phyloP scores from a whole-genome alignment of 2,329 filamentous ascomycete genomes.

The Gaeumannomyces tritici region DNA sequence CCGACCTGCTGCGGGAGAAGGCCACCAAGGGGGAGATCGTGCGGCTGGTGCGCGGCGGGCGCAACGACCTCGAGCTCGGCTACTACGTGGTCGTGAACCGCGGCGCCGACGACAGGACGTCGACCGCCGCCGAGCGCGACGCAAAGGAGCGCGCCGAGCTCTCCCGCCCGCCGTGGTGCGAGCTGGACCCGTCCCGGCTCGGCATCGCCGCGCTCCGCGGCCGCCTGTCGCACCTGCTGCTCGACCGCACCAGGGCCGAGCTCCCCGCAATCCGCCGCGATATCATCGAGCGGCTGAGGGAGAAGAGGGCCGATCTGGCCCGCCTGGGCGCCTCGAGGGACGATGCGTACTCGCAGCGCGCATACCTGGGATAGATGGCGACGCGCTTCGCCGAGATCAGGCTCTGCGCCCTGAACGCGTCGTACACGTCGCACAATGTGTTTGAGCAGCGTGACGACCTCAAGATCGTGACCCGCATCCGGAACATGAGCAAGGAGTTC shows the following conservation, averaged over 20 bases:
- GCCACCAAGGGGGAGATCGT: conserved; percentile 25
- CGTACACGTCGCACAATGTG: not conserved
- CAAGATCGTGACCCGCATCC: not conserved
- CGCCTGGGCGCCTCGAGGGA: not conserved
- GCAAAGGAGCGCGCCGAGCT: conserved; percentile 27
- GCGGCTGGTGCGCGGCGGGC: conserved; percentile 29
- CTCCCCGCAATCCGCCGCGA: not conserved
- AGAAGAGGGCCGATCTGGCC: not conserved
- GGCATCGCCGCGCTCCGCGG: not conserved
- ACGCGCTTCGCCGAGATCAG: not conserved
- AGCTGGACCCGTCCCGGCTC: not conserved
- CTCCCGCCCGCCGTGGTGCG: conserved; percentile 21
- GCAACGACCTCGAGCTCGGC: conserved; percentile 29
- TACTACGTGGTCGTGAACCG: conserved; percentile 40
- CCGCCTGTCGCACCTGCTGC: not conserved
- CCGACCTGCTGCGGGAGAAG: conserved; percentile 39
- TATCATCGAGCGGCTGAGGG: not conserved
- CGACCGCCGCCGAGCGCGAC: conserved; percentile 20
- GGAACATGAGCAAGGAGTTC: not conserved
- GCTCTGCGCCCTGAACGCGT: not conserved
- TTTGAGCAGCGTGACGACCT: not conserved
- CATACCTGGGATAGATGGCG: not conserved
- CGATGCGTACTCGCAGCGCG: not conserved
- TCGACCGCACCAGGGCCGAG: not conserved
- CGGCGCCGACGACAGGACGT: conserved; percentile 26